Conservation (phyloP, 768 basidiomycete species). For the Mycena crocata region DNA sequence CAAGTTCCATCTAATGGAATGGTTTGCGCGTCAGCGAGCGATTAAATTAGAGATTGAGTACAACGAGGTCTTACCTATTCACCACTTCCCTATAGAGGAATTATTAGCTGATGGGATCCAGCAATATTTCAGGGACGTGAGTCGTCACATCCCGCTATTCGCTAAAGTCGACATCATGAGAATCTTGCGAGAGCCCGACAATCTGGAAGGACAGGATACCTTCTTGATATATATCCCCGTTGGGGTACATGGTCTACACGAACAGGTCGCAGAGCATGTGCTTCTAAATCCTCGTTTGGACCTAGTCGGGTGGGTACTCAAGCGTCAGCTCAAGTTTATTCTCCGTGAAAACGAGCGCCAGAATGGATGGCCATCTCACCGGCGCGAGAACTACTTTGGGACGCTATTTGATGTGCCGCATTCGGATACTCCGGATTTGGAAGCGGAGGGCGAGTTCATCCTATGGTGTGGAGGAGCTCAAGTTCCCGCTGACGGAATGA, state of each 20-base stretch:
- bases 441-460: not conserved
- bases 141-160: not conserved
- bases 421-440: not conserved
- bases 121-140: conserved; percentile 10
- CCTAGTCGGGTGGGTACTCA: not conserved
- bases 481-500: not conserved
- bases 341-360: not conserved
- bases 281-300: not conserved
- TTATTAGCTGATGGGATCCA: conserved; percentile 5
- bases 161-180: not conserved
- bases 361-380: not conserved
- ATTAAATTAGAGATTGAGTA: not conserved
- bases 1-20: not conserved
- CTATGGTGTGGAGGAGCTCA: not conserved
- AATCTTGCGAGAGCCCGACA: not conserved
- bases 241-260: not conserved
- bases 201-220: not conserved
- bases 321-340: not conserved
- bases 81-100: conserved; percentile 1
- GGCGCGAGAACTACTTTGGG: no score
- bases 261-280: not conserved
- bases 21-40: not conserved
- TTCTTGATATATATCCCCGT: not conserved
- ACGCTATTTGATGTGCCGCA: not conserved
- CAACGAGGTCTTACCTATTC: not conserved